Evolutionary conservation across 192 early-diverging fungal genomes (phyloP), one percentile per base, ranked within the genome.

Genomic region (Coemansia pectinata): DNA sequence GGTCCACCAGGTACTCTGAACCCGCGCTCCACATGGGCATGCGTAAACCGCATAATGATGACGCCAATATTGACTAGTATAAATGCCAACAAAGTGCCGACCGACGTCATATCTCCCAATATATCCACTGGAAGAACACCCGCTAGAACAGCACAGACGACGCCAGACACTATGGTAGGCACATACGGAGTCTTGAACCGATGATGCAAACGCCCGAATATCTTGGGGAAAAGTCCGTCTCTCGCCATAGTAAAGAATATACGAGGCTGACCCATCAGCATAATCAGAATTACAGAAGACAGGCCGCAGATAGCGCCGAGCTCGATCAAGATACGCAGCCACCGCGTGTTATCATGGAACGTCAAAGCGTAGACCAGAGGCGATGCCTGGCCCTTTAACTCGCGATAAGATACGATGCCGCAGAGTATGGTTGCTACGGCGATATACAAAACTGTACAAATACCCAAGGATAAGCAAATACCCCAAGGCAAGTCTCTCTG

Each of bases 221-320:
- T 63, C 14, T 76, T 41, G 2, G 94, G 93, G n/a, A 96, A 83
- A 34, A 97, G 73, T 5, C 95, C 94, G 78, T 97, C 95, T 41
- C 89, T 74, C 21, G 93, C 90, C 95, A 97, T 95, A 33, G 91
- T 83, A 38, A 90, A 89, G 58, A 95, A 91, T 45, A 97, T 93
- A 65, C 95, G 93, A 4, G 94, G 90, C 78, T 97, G 95, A 39
- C 85, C 91, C 63, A 96, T 85, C 55, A 96, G 69, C 33, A 87
- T 47, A 14, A 90, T 83, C 8, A 96, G 85, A 23, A 95, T 90
- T 0, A 96, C 95, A 2, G 93, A 94, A 0, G 86, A 87, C 3
- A 95, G 86, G 15, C 93, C 95, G 17, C 80, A 73, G 50, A 97
- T 62, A 2, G 92, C 94, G 21, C 92, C 95, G 8, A 96, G 34